phyloP scores from a whole-genome alignment of 148 eudicot genomes.

The Chenopodium suecicum region DNA sequence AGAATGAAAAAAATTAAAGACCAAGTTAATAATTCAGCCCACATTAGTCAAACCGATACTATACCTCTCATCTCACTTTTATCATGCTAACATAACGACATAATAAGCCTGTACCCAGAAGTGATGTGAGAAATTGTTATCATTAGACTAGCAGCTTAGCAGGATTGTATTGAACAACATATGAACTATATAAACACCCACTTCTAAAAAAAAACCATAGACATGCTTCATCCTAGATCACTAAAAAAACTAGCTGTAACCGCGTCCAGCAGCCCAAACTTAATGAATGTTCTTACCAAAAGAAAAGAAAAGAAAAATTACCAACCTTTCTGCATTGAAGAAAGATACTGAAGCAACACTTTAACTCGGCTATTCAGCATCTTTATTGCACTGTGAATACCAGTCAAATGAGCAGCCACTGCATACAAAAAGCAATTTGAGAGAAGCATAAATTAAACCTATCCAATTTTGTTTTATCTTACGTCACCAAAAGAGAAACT shows the following conservation, averaged over 20 bases:
- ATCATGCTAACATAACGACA: not conserved
- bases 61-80: not conserved
- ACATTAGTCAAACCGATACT: not conserved
- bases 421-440: slow-evolving; percentile 24
- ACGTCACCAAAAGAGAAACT: slow-evolving; percentile 6
- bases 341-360: slow-evolving; percentile 87
- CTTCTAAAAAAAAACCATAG: not conserved
- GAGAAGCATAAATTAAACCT: not conserved
- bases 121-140: not conserved
- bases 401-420: slow-evolving; percentile 97
- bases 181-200: not conserved
- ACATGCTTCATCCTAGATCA: slow-evolving; percentile 2
- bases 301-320: too few species aligned
- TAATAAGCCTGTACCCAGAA: not conserved
- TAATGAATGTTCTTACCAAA: too few species aligned
- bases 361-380: slow-evolving; percentile 90
- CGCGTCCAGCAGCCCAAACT: not conserved
- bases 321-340: slow-evolving; percentile 88
- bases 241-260: not conserved
- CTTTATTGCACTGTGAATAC: slow-evolving; percentile 96
- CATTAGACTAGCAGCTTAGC: not conserved
- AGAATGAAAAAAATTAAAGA: not conserved
- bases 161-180: not conserved
- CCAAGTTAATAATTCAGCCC: not conserved
- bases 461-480: not conserved